Evolutionary conservation across 2,329 filamentous ascomycete genomes (phyloP), one percentile per base, ranked within the genome.

Genomic region (Colletotrichum liriopes): DNA sequence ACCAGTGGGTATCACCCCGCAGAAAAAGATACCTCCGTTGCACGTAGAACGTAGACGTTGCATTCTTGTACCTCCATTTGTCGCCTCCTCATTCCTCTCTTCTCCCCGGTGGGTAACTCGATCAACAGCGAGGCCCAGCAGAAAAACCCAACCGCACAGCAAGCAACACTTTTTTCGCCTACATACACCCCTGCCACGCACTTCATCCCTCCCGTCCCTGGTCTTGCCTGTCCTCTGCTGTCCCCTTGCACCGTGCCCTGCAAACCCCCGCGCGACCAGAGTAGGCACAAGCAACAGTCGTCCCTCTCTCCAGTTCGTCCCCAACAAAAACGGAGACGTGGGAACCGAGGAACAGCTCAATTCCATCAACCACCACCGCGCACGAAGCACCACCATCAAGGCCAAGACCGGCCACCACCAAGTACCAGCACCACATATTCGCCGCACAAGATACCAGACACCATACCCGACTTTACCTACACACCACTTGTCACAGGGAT

Each of bases 251-350:
- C 65, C 51, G 65, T 59, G 69, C 59, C 65, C 45, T 72, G 69
- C 69, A 72, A 68, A 26, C n/a, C 67, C 69, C 64, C 69, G 65
- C 52, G 52, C 20, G 32, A 8, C 32, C 52, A 37, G 52, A 39
- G n/a, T 4, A 51, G 47, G 65, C 45, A 59, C 65, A 67, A 65
- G 67, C 59, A 59, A 60, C 45, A n/a, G n/a, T 26, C 35, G 8
- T 45, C 45, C 45, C 60, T 54, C 47, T 54, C 69, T 72, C 59
- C 69, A 69, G 65, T 72, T 69, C 35, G 65, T 72, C 69, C 69
- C 69, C 69, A 72, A 72, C 69, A 72, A 72, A 72, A 72, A 72
- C 65, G 65, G 59, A 68, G 56, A 47, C 68, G 55, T 56, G 68
- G 64, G 67, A 70, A 49, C 59, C 45, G 59, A 62, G 20, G 32